A percentile compares a stretch with the other conserved stretches of the same genome.
Evolutionary conservation across 2,329 filamentous ascomycete genomes (phyloP).

Genomic region (Graphium sp.): DNA sequence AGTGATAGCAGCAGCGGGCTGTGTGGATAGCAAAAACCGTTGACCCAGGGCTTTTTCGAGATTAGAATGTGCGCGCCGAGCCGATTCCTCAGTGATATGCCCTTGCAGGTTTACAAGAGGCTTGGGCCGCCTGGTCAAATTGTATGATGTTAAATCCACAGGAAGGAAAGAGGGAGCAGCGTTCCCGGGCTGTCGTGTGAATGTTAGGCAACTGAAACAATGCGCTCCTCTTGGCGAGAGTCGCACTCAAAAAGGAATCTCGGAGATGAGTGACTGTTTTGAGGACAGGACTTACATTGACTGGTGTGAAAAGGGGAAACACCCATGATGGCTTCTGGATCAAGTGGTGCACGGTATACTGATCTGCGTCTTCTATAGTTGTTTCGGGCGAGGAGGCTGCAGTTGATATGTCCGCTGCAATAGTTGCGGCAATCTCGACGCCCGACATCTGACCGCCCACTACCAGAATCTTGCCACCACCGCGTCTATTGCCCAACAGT

Average conservation of each 20-base stretch:
- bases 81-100: slow-evolving; percentile 41
- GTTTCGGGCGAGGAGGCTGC: slow-evolving; percentile 33
- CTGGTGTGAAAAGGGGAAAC: slow-evolving; percentile 41
- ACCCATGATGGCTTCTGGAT: slow-evolving; percentile 56
- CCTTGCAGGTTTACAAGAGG: slow-evolving; percentile 48
- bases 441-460: slow-evolving; percentile 75
- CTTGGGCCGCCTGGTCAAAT: slow-evolving; percentile 42
- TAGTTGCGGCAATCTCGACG: slow-evolving; percentile 56
- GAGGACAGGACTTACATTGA: slow-evolving; percentile 20
- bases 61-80: slow-evolving; percentile 36
- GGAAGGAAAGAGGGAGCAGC: slow-evolving; percentile 49
- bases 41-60: too few species aligned
- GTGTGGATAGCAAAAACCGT: too few species aligned
- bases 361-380: slow-evolving; percentile 21
- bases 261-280: not conserved
- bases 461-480: slow-evolving; percentile 48
- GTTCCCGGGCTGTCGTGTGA: slow-evolving; percentile 21
- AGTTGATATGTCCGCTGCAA: slow-evolving; percentile 56
- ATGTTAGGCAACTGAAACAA: not conserved
- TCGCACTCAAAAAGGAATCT: not conserved
- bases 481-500: slow-evolving; percentile 25
- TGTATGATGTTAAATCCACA: slow-evolving; percentile 56
- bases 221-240: too few species aligned
- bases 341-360: slow-evolving; percentile 50
- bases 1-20: slow-evolving; percentile 14